phyloP scores from a whole-genome alignment of 176 grass and related monocot species.

The Carex scoparia region DNA sequence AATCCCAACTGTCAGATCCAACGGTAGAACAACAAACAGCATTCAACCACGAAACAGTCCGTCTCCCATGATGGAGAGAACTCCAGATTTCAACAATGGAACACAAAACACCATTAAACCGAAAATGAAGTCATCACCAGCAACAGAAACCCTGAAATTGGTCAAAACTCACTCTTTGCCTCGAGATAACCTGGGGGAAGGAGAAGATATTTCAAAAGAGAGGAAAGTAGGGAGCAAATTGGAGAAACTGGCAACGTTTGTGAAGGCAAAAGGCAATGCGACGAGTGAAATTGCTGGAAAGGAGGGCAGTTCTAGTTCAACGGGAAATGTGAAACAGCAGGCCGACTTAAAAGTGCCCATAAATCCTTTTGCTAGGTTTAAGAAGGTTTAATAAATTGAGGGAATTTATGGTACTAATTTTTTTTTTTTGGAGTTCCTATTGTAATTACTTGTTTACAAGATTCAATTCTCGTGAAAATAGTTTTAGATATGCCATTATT shows the following conservation, averaged over 20 bases:
- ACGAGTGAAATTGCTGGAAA: not conserved
- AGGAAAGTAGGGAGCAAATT: constrained; percentile 6
- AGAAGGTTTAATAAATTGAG: constrained; percentile 1
- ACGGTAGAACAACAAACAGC: not conserved
- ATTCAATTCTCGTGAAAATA: not conserved
- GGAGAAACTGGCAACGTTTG: constrained; percentile 10
- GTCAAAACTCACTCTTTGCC: not conserved
- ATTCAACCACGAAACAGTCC: not conserved
- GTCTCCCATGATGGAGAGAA: not conserved
- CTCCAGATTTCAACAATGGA: not conserved
- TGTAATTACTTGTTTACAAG: constrained; percentile 10
- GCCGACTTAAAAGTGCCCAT: constrained; percentile 14
- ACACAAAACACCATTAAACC: constrained; percentile 6
- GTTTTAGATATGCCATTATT: not conserved
- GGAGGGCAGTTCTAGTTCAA: not conserved
- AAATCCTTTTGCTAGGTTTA: constrained; percentile 27
- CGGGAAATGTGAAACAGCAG: not conserved
- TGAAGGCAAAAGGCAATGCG: constrained; percentile 5
- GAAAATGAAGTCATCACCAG: constrained; percentile 1
- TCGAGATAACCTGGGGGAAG: not conserved
- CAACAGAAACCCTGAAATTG: constrained; percentile 22
- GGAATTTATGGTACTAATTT: not conserved
- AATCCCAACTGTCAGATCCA: not conserved
- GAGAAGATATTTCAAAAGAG: constrained; percentile 12
- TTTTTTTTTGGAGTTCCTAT: not conserved